These are phyloP conservation scores for Globisporangium abappressorium DNA, from an alignment of 352 stramenopile genomes.

Conservation along the genomic window DNA sequence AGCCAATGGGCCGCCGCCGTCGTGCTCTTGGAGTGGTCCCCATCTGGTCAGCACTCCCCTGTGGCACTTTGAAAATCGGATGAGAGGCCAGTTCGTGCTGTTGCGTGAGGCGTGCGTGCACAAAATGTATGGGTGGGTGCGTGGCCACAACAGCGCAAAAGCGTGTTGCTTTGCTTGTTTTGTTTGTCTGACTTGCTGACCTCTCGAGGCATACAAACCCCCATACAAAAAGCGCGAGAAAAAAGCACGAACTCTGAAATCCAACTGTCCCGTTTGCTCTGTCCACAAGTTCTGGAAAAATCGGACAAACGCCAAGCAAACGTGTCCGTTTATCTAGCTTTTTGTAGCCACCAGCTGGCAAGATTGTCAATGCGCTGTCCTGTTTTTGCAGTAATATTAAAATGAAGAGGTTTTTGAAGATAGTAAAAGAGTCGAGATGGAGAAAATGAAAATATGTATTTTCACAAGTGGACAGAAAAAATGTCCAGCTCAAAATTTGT, in stretches of 20 bases:
- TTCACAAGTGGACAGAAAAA: not conserved
- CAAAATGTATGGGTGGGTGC: not conserved
- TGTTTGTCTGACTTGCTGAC: no score
- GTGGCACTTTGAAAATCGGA: not conserved
- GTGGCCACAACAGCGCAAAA: not conserved
- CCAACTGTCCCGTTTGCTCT: not conserved
- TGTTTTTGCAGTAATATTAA: no score
- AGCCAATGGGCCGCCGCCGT: conserved; percentile 1
- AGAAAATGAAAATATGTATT: not conserved
- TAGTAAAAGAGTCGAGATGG: not conserved
- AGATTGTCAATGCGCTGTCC: no score
- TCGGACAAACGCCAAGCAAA: not conserved
- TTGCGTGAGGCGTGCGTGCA: not conserved
- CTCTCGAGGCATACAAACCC: not conserved
- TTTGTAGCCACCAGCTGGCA: not conserved
- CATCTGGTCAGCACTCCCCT: not conserved
- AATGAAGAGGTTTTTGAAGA: not conserved
- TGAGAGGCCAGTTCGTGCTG: not conserved
- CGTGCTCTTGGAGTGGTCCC: not conserved
- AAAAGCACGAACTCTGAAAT: not conserved
- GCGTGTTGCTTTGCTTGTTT: not conserved
- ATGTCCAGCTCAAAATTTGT: not conserved
- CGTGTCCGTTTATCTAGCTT: not conserved
- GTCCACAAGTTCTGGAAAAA: not conserved
- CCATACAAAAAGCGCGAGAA: not conserved